A percentile compares a stretch with the other conserved stretches of the same genome.
Conservation (phyloP, 257 asterid genomes). For the Solanum sitiens region DNA sequence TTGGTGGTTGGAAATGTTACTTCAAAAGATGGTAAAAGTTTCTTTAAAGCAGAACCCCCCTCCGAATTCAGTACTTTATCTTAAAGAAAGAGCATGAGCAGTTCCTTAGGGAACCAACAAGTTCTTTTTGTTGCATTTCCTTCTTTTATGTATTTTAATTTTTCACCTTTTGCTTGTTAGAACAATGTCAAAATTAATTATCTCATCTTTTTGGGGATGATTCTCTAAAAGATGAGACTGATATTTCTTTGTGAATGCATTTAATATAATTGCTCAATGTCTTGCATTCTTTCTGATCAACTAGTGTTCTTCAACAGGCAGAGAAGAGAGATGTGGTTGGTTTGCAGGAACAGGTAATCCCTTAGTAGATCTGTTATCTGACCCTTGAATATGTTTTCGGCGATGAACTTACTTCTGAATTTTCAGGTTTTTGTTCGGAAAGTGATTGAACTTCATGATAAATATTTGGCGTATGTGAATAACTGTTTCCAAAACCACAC, state of each 20-base stretch:
- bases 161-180: neutral
- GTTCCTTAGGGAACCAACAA: neutral
- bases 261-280: neutral
- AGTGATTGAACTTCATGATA: constrained; percentile 94
- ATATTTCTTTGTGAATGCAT: neutral
- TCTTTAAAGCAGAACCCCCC: neutral
- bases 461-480: constrained; percentile 82
- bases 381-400: neutral
- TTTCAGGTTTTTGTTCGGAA: constrained; percentile 87
- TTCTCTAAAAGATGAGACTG: neutral
- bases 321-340: constrained; percentile 88
- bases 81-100: neutral
- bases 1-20: neutral
- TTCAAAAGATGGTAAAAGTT: neutral
- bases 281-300: constrained; percentile 3
- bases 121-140: neutral
- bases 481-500: constrained; percentile 87
- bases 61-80: neutral
- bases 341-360: constrained; percentile 81
- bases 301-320: constrained; percentile 44
- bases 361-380: neutral
- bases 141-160: neutral
- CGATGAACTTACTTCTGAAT: constrained; percentile 1
- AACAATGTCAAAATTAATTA: neutral
- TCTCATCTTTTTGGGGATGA: neutral